Base-by-base conservation (phyloP, 2,329 filamentous ascomycete species). In the Trichoderma pleuroti region DNA sequence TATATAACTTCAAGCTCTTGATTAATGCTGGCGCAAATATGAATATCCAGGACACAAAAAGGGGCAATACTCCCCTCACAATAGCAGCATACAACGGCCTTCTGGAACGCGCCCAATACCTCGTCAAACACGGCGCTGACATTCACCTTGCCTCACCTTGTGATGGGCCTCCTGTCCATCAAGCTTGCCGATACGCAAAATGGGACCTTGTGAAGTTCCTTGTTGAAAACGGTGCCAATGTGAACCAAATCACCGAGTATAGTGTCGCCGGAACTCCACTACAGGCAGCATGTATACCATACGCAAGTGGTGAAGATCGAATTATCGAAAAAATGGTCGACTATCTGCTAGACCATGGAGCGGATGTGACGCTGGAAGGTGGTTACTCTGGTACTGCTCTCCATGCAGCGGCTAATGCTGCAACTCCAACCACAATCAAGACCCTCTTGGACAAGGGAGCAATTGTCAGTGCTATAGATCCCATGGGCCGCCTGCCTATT, bases 271-370 rank as follows among this genome's bases (percentile, higher is more conserved):
- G 70, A 42, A 68, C 70, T 14, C 70, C 70, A 12, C 65, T 71
- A 8, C 70, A 71, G 16, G 46, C 70, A 1, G 65, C 65, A n/a
- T 71, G 70, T 26, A 3, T 68, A 3, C 64, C 57, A 24, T 68
- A 21, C 32, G 30, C 28, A n/a, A 21, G 10, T 18, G 62, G 56
- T 3, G 34, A 42, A 16, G 26, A 26, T 21, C 60, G 46, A 26
- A 67, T 12, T 5, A 68, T 78, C 49, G 74, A 76, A 56, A 68
- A 63, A 21, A 68, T 78, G 26, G 72, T 78, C 14, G 66, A 71
- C 26, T 68, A 76, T 21, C 73, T 77, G 26, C 71, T 76, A 26
- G 71, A 72, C 63, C 72, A 61, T 68, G 74, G 68, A 8, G 73
- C 73, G 21, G 70, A 73, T 21, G 36, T 69, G 26, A 68, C 32